These are phyloP conservation scores for Chlamydomonas sphaeroides DNA, from an alignment of 139 green algal species.

Conservation along the genomic window DNA sequence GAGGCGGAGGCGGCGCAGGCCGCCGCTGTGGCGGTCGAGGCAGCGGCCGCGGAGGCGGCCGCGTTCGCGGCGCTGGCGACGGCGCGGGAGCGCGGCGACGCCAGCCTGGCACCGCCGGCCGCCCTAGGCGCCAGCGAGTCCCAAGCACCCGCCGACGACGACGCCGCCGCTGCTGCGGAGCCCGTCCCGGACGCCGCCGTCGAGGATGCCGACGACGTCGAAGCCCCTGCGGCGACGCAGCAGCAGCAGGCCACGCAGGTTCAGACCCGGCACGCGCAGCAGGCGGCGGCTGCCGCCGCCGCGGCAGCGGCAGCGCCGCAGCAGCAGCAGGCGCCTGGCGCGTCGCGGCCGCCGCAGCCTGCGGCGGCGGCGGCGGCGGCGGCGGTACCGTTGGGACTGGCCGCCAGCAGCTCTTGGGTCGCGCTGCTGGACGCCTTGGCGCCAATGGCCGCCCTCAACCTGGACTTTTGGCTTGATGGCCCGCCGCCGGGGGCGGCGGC, in stretches of 20 bases:
- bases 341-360: neutral
- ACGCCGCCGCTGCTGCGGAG: too few species aligned
- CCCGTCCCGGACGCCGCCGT: too few species aligned
- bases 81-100: too few species aligned
- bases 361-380: neutral
- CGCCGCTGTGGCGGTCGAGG: neutral
- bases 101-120: too few species aligned
- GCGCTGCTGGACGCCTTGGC: slow-evolving; percentile 10
- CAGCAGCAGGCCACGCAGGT: neutral
- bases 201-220: neutral
- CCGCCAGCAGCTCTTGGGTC: neutral
- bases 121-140: too few species aligned
- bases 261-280: neutral
- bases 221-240: neutral
- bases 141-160: too few species aligned
- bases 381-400: neutral
- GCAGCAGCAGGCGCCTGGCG: neutral
- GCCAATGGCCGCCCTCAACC: slow-evolving; percentile 24
- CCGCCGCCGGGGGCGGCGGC: neutral
- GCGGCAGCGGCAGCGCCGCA: neutral
- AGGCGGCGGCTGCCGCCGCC: neutral
- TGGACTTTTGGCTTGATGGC: slow-evolving; percentile 28
- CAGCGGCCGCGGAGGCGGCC: neutral
- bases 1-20: neutral
- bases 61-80: neutral